Conservation (phyloP, 352 stramenopile genomes). For the Globisporangium paddicum region DNA sequence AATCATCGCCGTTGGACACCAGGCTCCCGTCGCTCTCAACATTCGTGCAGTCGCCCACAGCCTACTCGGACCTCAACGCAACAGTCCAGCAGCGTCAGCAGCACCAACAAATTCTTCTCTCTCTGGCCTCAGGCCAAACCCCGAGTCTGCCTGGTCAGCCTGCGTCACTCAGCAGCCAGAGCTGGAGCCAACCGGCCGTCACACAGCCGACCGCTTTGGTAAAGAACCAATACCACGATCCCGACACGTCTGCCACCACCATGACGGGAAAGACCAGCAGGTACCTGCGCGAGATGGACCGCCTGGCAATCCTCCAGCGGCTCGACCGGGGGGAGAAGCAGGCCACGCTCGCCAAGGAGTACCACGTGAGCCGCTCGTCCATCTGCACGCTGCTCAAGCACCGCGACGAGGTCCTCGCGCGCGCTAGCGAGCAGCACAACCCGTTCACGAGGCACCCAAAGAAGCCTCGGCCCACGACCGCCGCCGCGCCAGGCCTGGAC, state of each 20-base stretch:
- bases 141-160: not conserved
- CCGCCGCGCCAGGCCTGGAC: not conserved
- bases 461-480: not conserved
- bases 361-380: slow-evolving; percentile 43
- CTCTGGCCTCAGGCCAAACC: not conserved
- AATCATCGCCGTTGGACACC: not conserved
- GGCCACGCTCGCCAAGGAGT: slow-evolving; percentile 48
- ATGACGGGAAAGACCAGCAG: too few relatives aligned
- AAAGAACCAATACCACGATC: too few relatives aligned
- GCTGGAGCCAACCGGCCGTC: slow-evolving; percentile 2
- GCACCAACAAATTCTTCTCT: not conserved
- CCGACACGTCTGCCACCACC: too few relatives aligned
- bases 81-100: not conserved
- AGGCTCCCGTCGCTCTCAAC: slow-evolving; percentile 10
- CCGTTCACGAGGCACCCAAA: slow-evolving; percentile 42
- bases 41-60: slow-evolving; percentile 4
- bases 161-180: not conserved
- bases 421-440: slow-evolving; percentile 27
- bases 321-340: slow-evolving; percentile 41
- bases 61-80: not conserved
- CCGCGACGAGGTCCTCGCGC: slow-evolving; percentile 31
- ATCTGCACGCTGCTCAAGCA: slow-evolving; percentile 64
- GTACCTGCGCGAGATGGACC: slow-evolving; percentile 49
- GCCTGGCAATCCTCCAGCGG: slow-evolving; percentile 31
- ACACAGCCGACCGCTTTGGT: too few relatives aligned